Percentiles rank a stretch among this genome's conserved stretches.
Conservation (phyloP, 805 yeast genomes). For the Candida montana region DNA sequence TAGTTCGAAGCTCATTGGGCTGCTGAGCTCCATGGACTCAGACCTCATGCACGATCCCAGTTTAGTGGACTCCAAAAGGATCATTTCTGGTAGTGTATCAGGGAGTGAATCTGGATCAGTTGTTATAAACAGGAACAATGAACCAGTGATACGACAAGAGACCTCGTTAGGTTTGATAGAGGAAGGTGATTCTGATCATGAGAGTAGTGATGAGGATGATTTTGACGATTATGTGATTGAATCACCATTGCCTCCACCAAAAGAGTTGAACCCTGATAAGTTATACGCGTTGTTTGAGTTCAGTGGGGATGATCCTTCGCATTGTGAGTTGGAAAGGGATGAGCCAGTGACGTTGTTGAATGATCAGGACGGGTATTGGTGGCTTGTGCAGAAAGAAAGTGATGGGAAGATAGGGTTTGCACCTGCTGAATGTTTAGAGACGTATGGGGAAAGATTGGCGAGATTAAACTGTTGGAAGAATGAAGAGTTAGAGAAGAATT, state of each 20-base stretch:
- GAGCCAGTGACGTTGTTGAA: slow-evolving; percentile 79
- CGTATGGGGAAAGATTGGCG: slow-evolving; percentile 86
- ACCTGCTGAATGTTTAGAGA: slow-evolving; percentile 93
- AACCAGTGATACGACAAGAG: slow-evolving; percentile 3
- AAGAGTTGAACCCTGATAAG: slow-evolving; percentile 75
- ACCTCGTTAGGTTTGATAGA: neutral
- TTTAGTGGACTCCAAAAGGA: slow-evolving; percentile 19
- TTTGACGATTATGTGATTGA: slow-evolving; percentile 35
- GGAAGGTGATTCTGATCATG: slow-evolving; percentile 14
- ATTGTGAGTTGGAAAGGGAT: slow-evolving; percentile 71
- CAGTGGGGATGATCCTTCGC: slow-evolving; percentile 89
- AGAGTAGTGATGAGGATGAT: slow-evolving; percentile 26
- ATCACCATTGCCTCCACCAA: slow-evolving; percentile 54
- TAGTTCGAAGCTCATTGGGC: slow-evolving; percentile 13
- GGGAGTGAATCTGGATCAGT: slow-evolving; percentile 21
- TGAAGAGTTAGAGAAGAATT: slow-evolving; percentile 44
- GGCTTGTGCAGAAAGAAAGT: slow-evolving; percentile 64
- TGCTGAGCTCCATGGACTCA: slow-evolving; percentile 15
- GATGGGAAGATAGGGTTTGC: slow-evolving; percentile 85
- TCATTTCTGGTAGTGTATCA: slow-evolving; percentile 15
- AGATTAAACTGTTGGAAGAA: slow-evolving; percentile 89
- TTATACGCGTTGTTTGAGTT: slow-evolving; percentile 85
- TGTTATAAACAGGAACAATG: slow-evolving; percentile 10
- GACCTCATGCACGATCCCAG: slow-evolving; percentile 19
- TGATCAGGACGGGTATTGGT: slow-evolving; percentile 94